phyloP scores from a whole-genome alignment of 2,329 filamentous ascomycete genomes.

The Pseudocercospora fuligena region DNA sequence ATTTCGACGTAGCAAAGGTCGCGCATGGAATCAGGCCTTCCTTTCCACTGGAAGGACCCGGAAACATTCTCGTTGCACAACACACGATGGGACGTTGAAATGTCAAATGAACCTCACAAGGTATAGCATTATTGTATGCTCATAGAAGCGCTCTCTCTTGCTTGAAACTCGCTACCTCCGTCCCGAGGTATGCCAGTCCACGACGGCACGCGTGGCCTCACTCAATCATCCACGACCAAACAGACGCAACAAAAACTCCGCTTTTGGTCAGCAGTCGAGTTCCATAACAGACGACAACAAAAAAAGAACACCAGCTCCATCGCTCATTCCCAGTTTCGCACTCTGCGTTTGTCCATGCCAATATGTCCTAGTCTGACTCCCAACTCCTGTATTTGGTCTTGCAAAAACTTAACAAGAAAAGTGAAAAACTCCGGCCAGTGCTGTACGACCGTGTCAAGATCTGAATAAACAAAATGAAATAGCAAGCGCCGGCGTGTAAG shows the following conservation, averaged over 20 bases:
- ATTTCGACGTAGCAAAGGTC: background rate
- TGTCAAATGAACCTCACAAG: background rate
- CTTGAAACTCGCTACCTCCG: background rate
- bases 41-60: too few species aligned
- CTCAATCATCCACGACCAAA: background rate
- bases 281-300: background rate
- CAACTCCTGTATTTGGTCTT: constrained; percentile 14
- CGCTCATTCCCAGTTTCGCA: constrained; percentile 21
- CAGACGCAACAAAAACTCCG: constrained; percentile 6
- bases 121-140: constrained; percentile 8
- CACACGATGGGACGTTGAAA: background rate
- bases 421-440: constrained; percentile 16
- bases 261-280: constrained; percentile 17
- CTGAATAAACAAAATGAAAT: constrained; percentile 7
- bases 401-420: background rate
- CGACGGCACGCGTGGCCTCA: background rate
- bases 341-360: constrained; percentile 11
- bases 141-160: background rate
- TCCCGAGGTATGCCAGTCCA: background rate
- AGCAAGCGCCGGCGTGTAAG: constrained; percentile 5
- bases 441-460: constrained; percentile 16
- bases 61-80: too few species aligned
- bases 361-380: constrained; percentile 8
- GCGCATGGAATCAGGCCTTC: background rate
- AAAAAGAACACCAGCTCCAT: constrained; percentile 20